phyloP scores from a whole-genome alignment of 805 yeast genomes.

The Kodamaea sagamina region DNA sequence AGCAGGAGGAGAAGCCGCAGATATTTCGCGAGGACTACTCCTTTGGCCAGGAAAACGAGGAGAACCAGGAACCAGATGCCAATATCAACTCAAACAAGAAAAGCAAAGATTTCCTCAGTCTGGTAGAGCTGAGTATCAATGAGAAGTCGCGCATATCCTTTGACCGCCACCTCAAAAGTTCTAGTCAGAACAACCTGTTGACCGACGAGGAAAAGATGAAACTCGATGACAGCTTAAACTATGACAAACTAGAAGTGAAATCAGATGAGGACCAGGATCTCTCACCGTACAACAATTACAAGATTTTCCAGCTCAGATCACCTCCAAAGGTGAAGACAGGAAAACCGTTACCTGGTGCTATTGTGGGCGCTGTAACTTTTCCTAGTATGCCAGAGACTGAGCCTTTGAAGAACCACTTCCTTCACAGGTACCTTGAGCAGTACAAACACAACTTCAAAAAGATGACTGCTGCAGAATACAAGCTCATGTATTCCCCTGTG shows the following conservation, averaged over 20 bases:
- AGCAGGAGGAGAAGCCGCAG: no score
- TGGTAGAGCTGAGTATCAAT: slow-evolving; percentile 1
- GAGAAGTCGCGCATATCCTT: slow-evolving; percentile 6
- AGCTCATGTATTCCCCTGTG: slow-evolving; percentile 23
- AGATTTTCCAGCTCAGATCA: slow-evolving; percentile 13
- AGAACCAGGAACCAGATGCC: not conserved
- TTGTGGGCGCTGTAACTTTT: slow-evolving; percentile 15
- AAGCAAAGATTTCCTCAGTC: not conserved
- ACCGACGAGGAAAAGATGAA: not conserved
- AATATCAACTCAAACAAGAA: not conserved
- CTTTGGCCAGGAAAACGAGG: no score
- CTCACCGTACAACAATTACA: slow-evolving; percentile 10
- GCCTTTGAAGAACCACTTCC: slow-evolving; percentile 17
- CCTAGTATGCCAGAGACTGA: slow-evolving; percentile 14
- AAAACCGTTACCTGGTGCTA: slow-evolving; percentile 27
- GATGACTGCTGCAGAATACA: slow-evolving; percentile 18
- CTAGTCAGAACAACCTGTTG: slow-evolving; percentile 12
- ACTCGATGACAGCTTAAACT: not conserved
- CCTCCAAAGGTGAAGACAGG: slow-evolving; percentile 12
- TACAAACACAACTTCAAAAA: slow-evolving; percentile 16
- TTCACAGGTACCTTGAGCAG: slow-evolving; percentile 17
- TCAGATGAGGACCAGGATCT: not conserved
- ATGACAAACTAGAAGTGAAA: not conserved
- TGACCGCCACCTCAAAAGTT: slow-evolving; percentile 7
- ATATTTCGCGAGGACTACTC: no score